Base-by-base conservation (phyloP, 495 filamentous ascomycete genomes). In the Paragyromitra xinjiangensis region DNA sequence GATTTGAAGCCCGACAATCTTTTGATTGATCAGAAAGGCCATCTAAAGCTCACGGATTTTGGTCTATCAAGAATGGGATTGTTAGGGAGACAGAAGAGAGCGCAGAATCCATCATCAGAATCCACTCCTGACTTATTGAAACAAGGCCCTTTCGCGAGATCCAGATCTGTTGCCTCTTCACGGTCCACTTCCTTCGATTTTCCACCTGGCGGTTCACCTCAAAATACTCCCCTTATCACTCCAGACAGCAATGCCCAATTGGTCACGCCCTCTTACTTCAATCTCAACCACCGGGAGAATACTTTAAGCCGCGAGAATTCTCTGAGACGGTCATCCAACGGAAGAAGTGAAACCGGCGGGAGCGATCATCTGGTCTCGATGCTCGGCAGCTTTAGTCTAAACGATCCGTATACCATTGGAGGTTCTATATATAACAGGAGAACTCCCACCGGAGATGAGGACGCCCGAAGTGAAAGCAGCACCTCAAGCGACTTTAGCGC, bases 1-100 rank as follows among this genome's bases (percentile, higher is more conserved):
- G 95, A 99, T 83, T 85, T 99, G 75, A 99, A 99, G 84, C 95
- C 95, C 7, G 95, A 99, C 82, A 99, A 99, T 83, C 88, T 99
- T 44, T 87, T 99, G 68, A 99, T 99, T 79, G 95, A 99, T 82
- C 94, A 95, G 80, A 97, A 93, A 78, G 95, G 95, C 7, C 95
- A 99, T 84, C 85, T 99, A 71, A 99, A 99, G 85, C 85, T 99
- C 80, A 99, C 95, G 5, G 95, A 99, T 84, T 99, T 99, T 85
- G 95, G 95, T 56, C 86, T 99, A 37, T 99, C 95, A 19, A 91
- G 95, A 39, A 99, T 99, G 96, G 95, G 96, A 80, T 86, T 99
- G 51, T 91, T 99, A 69, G 95, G 95, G 62, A 92, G 95, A 73
- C 95, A 98, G 82, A 98, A 98, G 85, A 90, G 96, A 78, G 92